Evolutionary conservation across 208 protist species (phyloP).

Genomic region (Trypanosoma platydactyli): DNA sequence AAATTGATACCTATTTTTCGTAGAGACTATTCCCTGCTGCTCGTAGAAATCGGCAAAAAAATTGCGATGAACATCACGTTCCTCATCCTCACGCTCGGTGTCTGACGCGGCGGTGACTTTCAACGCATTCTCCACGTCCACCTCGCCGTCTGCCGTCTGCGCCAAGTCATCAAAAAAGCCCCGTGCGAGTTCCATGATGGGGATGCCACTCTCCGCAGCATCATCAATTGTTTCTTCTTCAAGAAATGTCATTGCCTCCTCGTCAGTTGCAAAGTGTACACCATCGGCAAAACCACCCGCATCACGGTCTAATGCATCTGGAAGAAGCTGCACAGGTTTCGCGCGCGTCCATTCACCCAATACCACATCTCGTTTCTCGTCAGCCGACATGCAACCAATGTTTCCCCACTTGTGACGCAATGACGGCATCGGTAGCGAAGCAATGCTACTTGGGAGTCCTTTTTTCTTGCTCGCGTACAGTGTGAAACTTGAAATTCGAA

Average conservation of each 20-base stretch:
- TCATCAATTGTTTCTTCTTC: slow-evolving; percentile 44
- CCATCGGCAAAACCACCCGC: slow-evolving; percentile 39
- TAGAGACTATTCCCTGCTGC: slow-evolving; percentile 47
- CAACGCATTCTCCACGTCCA: slow-evolving; percentile 38
- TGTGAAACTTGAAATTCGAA: neutral
- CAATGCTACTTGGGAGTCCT: slow-evolving; percentile 6
- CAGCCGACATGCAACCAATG: slow-evolving; percentile 23
- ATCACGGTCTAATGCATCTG: slow-evolving; percentile 43
- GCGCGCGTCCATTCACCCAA: slow-evolving; percentile 48
- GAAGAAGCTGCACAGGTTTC: slow-evolving; percentile 43
- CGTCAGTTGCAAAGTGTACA: slow-evolving; percentile 58
- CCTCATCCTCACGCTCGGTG: slow-evolving; percentile 57
- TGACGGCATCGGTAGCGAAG: slow-evolving; percentile 8
- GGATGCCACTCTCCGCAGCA: slow-evolving; percentile 34
- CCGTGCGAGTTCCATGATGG: slow-evolving; percentile 51
- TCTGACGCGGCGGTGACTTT: slow-evolving; percentile 36
- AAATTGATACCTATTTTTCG: slow-evolving; percentile 41
- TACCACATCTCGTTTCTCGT: slow-evolving; percentile 53
- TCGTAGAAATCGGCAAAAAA: slow-evolving; percentile 83
- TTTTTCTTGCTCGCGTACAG: neutral
- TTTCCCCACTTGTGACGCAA: slow-evolving; percentile 19
- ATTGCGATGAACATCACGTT: slow-evolving; percentile 49
- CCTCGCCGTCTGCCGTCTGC: slow-evolving; percentile 51
- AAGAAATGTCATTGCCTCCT: slow-evolving; percentile 58
- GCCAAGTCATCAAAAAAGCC: slow-evolving; percentile 71